A percentile compares a stretch with the other conserved stretches of the same genome.
Evolutionary conservation across 73 alveolate genomes (phyloP).

Genomic region (Tetrahymena malaccensis): DNA sequence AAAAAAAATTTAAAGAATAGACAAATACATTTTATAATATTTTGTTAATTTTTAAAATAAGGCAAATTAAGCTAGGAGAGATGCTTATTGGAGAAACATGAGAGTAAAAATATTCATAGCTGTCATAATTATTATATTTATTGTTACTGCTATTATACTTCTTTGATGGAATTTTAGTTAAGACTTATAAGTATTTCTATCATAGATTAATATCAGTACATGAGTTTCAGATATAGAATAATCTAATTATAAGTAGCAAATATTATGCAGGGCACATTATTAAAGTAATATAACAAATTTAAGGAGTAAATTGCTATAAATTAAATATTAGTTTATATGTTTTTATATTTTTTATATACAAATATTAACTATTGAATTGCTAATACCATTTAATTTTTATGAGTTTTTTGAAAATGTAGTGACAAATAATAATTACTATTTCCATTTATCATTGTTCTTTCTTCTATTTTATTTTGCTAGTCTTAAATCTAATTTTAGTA

Average conservation of each 20-base stretch:
- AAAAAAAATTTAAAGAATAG: not conserved
- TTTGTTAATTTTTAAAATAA: not conserved
- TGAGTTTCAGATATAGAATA: not conserved
- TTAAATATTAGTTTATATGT: not conserved
- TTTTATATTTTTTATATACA: too few species aligned
- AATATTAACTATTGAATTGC: too few species aligned
- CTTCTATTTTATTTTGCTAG: too few species aligned
- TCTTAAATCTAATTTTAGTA: too few species aligned
- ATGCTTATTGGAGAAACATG: not conserved
- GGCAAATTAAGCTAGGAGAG: not conserved
- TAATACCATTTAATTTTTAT: too few species aligned
- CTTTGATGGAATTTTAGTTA: not conserved
- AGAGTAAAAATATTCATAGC: not conserved
- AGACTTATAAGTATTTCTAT: not conserved
- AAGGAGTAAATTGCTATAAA: not conserved
- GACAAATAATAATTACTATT: too few species aligned
- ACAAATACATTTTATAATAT: not conserved
- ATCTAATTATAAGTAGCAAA: not conserved
- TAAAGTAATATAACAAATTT: too few species aligned
- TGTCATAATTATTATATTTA: not conserved
- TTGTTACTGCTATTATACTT: not conserved
- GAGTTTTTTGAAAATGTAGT: too few species aligned
- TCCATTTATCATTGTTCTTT: too few species aligned
- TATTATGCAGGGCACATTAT: too few species aligned
- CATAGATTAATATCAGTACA: too few species aligned